phyloP scores from a whole-genome alignment of 352 stramenopile genomes.

The Globisporangium middletonii region DNA sequence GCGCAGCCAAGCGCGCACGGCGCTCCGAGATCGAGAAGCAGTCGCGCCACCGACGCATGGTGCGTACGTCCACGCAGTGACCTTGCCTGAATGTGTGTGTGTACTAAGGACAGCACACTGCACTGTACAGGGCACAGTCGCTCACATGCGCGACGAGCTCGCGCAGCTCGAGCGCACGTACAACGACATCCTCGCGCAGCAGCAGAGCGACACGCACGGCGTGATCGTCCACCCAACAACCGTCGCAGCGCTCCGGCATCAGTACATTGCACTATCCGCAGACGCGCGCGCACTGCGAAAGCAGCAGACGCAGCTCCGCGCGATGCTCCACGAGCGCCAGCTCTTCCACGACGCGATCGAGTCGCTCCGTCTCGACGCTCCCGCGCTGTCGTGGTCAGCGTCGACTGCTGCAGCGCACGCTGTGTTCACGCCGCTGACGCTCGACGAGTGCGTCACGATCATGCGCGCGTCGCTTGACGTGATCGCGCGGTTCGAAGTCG shows the following conservation, averaged over 20 bases:
- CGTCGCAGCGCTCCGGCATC: conserved; percentile 18
- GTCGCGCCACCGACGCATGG: conserved; percentile 37
- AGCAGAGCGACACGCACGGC: conserved; percentile 15
- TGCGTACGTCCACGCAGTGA: not conserved
- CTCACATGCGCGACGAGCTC: conserved; percentile 49
- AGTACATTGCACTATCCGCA: conserved; percentile 31
- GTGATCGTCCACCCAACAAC: conserved; percentile 25
- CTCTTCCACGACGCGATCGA: conserved; percentile 40
- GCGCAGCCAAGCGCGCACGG: conserved; percentile 27
- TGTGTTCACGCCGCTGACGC: conserved; percentile 22
- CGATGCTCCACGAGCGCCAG: conserved; percentile 48
- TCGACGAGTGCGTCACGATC: conserved; percentile 28
- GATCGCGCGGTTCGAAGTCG: conserved; percentile 41
- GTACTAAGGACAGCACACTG: no score
- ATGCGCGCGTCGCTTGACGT: conserved; percentile 54
- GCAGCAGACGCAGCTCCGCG: conserved; percentile 39
- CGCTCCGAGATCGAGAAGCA: conserved; percentile 60
- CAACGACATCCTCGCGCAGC: conserved; percentile 19
- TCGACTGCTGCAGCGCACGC: conserved; percentile 29
- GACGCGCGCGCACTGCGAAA: conserved; percentile 41
- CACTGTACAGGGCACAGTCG: conserved; percentile 28
- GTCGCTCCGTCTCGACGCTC: conserved; percentile 1
- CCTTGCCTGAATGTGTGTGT: not conserved
- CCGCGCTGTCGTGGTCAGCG: conserved; percentile 13
- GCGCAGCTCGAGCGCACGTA: conserved; percentile 42